phyloP scores from a whole-genome alignment of 2,329 filamentous ascomycete species.

The Penicillium frequentans region DNA sequence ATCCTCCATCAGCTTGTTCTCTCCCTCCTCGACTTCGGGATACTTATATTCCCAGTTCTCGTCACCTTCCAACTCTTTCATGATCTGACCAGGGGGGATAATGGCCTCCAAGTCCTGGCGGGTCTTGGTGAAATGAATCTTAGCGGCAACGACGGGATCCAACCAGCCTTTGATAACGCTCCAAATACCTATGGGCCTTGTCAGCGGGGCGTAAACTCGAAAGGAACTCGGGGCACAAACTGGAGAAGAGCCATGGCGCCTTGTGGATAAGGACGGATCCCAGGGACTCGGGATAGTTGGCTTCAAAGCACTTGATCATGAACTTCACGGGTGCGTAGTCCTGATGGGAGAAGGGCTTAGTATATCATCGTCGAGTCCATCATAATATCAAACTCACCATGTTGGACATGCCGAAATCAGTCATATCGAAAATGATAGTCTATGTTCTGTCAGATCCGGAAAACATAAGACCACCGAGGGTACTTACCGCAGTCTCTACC shows the following conservation, averaged over 20 bases:
- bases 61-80: slow-evolving; percentile 80
- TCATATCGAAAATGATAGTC: slow-evolving; percentile 97
- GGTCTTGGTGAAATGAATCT: slow-evolving; percentile 90
- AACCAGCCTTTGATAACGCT: slow-evolving; percentile 94
- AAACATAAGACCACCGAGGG: background rate
- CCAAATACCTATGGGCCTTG: slow-evolving; percentile 71
- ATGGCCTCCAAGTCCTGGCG: slow-evolving; percentile 75
- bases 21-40: slow-evolving; percentile 69
- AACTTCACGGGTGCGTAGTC: slow-evolving; percentile 97
- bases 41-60: slow-evolving; percentile 86
- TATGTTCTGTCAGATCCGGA: slow-evolving; percentile 37
- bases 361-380: background rate
- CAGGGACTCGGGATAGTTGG: slow-evolving; percentile 93
- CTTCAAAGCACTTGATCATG: slow-evolving; percentile 99
- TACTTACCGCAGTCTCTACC: slow-evolving; percentile 85
- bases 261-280: slow-evolving; percentile 92
- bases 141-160: slow-evolving; percentile 90
- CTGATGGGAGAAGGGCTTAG: slow-evolving; percentile 38
- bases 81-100: slow-evolving; percentile 69
- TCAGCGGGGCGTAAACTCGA: background rate
- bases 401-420: slow-evolving; percentile 86
- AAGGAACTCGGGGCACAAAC: slow-evolving; percentile 45
- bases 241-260: slow-evolving; percentile 94
- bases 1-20: slow-evolving; percentile 74
- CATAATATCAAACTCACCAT: slow-evolving; percentile 61